Conservation (phyloP, 2,329 filamentous ascomycete species). For the Aureobasidium sp. region DNA sequence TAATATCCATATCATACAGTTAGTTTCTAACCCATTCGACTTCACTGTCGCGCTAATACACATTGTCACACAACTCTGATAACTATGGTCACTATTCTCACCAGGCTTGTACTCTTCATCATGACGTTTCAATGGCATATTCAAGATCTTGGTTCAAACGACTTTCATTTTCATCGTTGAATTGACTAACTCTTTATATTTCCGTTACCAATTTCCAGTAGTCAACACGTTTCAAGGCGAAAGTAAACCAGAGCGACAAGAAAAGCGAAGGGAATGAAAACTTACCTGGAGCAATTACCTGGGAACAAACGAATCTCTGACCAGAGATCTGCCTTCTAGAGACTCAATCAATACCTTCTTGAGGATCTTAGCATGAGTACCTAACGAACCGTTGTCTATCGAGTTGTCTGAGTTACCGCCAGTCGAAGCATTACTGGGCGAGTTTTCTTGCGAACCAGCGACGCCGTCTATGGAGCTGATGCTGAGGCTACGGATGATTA, state of each 20-base stretch:
- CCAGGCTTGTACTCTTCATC: too few species aligned
- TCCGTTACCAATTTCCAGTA: background rate
- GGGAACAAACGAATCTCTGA: background rate
- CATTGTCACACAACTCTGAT: background rate
- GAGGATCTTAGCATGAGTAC: background rate
- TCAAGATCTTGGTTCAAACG: background rate
- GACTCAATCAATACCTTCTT: background rate
- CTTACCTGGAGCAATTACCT: background rate
- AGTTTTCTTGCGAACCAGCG: background rate
- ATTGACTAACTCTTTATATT: background rate
- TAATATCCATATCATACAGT: background rate
- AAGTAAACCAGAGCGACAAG: too few species aligned
- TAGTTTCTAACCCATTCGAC: background rate
- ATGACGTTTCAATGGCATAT: background rate
- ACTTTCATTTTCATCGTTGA: background rate
- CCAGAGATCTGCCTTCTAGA: background rate
- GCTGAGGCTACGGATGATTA: background rate
- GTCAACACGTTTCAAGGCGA: too few species aligned
- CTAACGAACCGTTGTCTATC: background rate
- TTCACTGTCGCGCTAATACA: background rate
- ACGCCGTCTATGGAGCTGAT: background rate
- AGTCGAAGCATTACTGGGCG: background rate
- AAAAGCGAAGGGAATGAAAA: background rate
- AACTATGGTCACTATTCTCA: background rate
- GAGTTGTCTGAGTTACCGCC: background rate